Conservation (phyloP, 2,329 filamentous ascomycete genomes). For the Cladosporium sp. region DNA sequence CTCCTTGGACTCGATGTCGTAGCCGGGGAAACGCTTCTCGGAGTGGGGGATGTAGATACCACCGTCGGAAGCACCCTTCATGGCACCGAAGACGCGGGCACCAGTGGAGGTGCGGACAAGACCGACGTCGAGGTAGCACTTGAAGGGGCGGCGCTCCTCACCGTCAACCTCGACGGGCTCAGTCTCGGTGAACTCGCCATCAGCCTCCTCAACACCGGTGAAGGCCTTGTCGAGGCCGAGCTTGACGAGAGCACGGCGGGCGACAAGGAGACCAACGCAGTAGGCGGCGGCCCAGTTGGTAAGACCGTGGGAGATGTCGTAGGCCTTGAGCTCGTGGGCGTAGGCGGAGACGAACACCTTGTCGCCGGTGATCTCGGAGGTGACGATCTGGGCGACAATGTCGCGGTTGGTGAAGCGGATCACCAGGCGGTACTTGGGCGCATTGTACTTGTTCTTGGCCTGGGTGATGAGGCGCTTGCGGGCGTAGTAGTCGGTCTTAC, state of each 20-base stretch:
- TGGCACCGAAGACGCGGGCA: constrained; percentile 97
- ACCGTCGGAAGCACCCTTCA: constrained; percentile 99
- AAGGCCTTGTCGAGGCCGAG: constrained; percentile 92
- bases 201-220: constrained; percentile 90
- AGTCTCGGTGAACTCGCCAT: constrained; percentile 93
- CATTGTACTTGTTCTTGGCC: constrained; percentile 99
- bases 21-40: constrained; percentile 99
- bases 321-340: constrained; percentile 95
- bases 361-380: constrained; percentile 94
- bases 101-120: constrained; percentile 95
- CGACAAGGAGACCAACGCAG: constrained; percentile 92
- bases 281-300: constrained; percentile 99
- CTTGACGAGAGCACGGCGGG: constrained; percentile 95
- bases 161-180: constrained; percentile 89
- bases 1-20: constrained; percentile 96
- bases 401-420: constrained; percentile 83
- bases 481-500: constrained; percentile 99
- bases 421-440: constrained; percentile 99
- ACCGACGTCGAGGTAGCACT: constrained; percentile 97
- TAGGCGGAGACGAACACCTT: constrained; percentile 93
- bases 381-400: constrained; percentile 97
- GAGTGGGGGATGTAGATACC: constrained; percentile 97
- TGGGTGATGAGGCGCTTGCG: constrained; percentile 99
- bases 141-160: constrained; percentile 92
- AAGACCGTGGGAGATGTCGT: constrained; percentile 96